Evolutionary conservation across 1,284 basidiomycete genomes (phyloP), one percentile per base, ranked within the genome.

Genomic region (Moesziomyces parantarcticus): DNA sequence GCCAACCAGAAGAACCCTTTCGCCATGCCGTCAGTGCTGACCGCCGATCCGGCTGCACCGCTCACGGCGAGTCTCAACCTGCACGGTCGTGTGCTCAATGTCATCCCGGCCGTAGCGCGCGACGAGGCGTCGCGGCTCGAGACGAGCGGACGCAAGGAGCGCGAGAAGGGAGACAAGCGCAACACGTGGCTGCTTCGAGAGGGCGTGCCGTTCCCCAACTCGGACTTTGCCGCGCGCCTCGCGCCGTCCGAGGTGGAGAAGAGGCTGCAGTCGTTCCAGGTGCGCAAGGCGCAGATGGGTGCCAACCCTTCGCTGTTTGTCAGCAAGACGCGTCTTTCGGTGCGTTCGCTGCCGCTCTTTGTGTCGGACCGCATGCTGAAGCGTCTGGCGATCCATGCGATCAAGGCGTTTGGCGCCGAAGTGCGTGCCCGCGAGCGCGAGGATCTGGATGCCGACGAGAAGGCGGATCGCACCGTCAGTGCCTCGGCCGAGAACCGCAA

Each of bases 141-240:
- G 78, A 93, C 96, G 68, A 92, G 91, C 25, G 93, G 96, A 79
- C 89, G 89, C 76, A 88, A 89, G 56, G 77, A 81, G 22, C 88
- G 94, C 51, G 90, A 94, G 84, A 95, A 95, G 84, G 90, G 91
- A 1, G 97, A 99, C 85, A 97, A 97, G 85, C 89, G 96, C 21
- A 97, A 98, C 84, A 90, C 97, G 76, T 98, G 98, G 85, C 88
- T 99, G 54, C 89, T 99, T 79, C 89, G 93, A 22, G 97, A 99
- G 88, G 97, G 82, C 22, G 82, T 83, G 9, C 82, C 82, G 0
- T 68, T 83, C 25, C 81, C 82, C 18, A 75, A 77, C 23, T 70
- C 75, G 10, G 56, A 75, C 5, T 66, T 83, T 36, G 70, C 69
- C 1, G 53, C 49, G 18, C 50, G 47, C 11, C 48, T 79, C 8